Evolutionary conservation across 1,284 basidiomycete genomes (phyloP), one percentile per base, ranked within the genome.

Genomic region (Puccinia polysora): DNA sequence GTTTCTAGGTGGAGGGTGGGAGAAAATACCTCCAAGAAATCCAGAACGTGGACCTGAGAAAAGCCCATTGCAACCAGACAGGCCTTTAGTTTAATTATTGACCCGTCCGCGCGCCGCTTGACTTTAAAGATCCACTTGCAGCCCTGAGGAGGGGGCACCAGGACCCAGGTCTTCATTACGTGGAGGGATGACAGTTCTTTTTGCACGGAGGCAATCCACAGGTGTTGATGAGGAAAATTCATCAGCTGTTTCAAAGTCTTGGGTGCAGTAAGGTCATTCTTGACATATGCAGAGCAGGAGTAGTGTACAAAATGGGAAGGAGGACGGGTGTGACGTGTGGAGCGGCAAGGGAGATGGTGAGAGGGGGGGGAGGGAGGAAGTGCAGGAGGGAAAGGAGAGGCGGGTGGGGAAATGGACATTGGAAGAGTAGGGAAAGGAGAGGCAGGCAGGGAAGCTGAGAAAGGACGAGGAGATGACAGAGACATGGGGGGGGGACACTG

Each of bases 1-100:
- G 67, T 58, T 14, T 20, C 38, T 15, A 43, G 7, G n/a, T 53
- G 43, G 4, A 43, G 20, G n/a, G 74, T 73, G 12, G 73, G 73
- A 3, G 73, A 55, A 62, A 60, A 74, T 23, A 65, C 65, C 34
- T 74, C 74, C 23, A n/a, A 25, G 59, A 52, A 74, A 32, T 74
- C 58, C n/a, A 71, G 20, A 20, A 65, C 73, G 20, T 70, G 32
- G 20, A n/a, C 28, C 52, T 75, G 74, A 5, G 45, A n/a, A 67
- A 32, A 74, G 58, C 74, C 74, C 25, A 64, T 45, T 38, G 65
- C n/a, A n/a, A n/a, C n/a, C n/a, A n/a, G n/a, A n/a, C n/a, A n/a
- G n/a, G n/a, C n/a, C 74, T 43, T 43, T 18, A 43, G 40, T 18
- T 43, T 43, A 8, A 8, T 8, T 18, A 43, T 18, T 8, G 8